phyloP scores from a whole-genome alignment of 345 rosid genomes.

The Eucalyptus sideroxylon region DNA sequence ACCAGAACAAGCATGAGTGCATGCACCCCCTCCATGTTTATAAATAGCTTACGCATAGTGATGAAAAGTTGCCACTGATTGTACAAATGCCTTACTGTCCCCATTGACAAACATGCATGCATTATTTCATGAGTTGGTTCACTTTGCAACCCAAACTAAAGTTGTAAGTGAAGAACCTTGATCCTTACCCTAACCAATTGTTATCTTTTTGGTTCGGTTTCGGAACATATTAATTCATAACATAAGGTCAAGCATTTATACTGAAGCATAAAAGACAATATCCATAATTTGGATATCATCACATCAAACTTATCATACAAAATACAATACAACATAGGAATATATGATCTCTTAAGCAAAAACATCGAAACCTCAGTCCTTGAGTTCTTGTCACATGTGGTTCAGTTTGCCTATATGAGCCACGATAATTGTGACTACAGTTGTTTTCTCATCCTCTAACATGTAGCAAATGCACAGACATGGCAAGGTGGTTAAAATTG shows the following conservation, averaged over 20 bases:
- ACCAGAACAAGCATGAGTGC: not conserved
- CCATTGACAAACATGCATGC: not conserved
- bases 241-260: not conserved
- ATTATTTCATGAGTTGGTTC: not conserved
- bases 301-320: not conserved
- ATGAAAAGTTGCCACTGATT: not conserved
- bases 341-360: not conserved
- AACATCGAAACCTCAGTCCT: not conserved
- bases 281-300: not conserved
- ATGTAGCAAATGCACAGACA: not conserved
- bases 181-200: not conserved
- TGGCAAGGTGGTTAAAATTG: not conserved
- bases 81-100: not conserved
- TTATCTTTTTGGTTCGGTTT: not conserved
- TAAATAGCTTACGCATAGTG: not conserved
- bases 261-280: not conserved
- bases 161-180: not conserved
- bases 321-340: not conserved
- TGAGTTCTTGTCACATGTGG: not conserved
- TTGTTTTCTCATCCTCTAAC: not conserved
- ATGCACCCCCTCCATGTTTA: not conserved
- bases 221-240: not conserved
- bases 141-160: not conserved
- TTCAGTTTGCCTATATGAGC: not conserved
- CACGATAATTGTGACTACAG: not conserved